Percentiles rank a stretch among this genome's conserved stretches.
Conservation (phyloP, 768 basidiomycete genomes). For the Rhizopogon vulgaris region DNA sequence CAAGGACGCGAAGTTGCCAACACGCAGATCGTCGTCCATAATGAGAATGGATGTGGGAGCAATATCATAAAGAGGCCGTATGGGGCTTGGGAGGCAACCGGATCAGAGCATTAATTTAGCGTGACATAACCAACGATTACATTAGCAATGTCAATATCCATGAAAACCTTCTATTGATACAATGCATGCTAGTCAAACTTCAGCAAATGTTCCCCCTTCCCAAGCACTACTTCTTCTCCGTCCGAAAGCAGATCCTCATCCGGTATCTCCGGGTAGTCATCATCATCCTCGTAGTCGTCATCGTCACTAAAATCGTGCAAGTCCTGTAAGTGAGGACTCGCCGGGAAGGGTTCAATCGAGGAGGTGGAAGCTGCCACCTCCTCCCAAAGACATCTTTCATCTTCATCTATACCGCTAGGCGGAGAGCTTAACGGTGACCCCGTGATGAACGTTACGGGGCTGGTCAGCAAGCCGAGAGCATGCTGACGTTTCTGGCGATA, state of each 20-base stretch:
- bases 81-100: too few relatives aligned
- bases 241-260: conserved; percentile 14
- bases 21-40: too few relatives aligned
- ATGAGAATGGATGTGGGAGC: too few relatives aligned
- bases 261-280: conserved; percentile 8
- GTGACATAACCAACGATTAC: too few relatives aligned
- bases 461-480: conserved; percentile 1
- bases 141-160: background rate
- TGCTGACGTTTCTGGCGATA: conserved; percentile 8
- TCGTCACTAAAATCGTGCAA: conserved; percentile 6
- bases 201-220: background rate
- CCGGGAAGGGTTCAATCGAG: conserved; percentile 9
- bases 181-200: background rate
- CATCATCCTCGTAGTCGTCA: conserved; percentile 5
- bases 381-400: conserved; percentile 23
- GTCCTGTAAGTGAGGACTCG: conserved; percentile 7
- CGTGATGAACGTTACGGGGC: background rate
- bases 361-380: conserved; percentile 21
- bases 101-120: too few relatives aligned
- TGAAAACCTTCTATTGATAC: background rate
- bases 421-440: background rate
- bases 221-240: background rate
- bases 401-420: conserved; percentile 13
- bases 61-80: too few relatives aligned
- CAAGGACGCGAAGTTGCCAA: too few relatives aligned